Evolutionary conservation across 495 filamentous ascomycete genomes (phyloP).

Genomic region (Neurospora sublineolata): DNA sequence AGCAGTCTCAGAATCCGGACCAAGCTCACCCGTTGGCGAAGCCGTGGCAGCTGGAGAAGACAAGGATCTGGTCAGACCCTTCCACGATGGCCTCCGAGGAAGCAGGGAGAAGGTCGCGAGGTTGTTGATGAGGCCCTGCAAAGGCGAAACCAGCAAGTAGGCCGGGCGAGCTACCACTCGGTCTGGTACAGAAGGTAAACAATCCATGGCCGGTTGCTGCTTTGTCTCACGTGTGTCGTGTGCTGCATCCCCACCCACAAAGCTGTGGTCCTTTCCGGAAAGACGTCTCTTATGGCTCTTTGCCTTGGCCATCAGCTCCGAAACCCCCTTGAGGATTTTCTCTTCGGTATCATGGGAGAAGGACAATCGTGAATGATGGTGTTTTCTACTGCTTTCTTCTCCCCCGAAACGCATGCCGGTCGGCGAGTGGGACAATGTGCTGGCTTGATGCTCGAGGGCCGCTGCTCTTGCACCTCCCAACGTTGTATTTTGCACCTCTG

Average conservation of each 20-base stretch:
- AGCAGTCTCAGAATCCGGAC: background rate
- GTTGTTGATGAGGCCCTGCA: constrained; percentile 51
- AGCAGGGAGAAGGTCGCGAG: constrained; percentile 45
- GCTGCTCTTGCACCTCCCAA: constrained; percentile 16
- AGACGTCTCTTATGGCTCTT: constrained; percentile 15
- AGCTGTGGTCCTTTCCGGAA: background rate
- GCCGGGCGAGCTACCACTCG: constrained; percentile 28
- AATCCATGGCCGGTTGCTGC: constrained; percentile 10
- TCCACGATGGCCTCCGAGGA: constrained; percentile 5
- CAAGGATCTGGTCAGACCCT: background rate
- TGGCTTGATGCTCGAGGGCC: constrained; percentile 9
- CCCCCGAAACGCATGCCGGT: constrained; percentile 30
- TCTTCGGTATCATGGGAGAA: constrained; percentile 24
- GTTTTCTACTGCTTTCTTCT: constrained; percentile 23
- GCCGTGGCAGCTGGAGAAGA: background rate
- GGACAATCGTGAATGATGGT: constrained; percentile 17
- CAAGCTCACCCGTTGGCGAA: constrained; percentile 1
- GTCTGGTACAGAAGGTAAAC: constrained; percentile 14
- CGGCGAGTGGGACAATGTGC: constrained; percentile 17
- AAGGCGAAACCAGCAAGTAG: constrained; percentile 74
- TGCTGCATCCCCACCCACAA: background rate
- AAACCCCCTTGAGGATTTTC: constrained; percentile 28
- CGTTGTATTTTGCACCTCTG: constrained; percentile 39
- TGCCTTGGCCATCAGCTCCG: constrained; percentile 26
- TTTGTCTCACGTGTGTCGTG: constrained; percentile 2